Conservation (phyloP, 139 green algal genomes). For the Edaphochlamys debaryana region DNA sequence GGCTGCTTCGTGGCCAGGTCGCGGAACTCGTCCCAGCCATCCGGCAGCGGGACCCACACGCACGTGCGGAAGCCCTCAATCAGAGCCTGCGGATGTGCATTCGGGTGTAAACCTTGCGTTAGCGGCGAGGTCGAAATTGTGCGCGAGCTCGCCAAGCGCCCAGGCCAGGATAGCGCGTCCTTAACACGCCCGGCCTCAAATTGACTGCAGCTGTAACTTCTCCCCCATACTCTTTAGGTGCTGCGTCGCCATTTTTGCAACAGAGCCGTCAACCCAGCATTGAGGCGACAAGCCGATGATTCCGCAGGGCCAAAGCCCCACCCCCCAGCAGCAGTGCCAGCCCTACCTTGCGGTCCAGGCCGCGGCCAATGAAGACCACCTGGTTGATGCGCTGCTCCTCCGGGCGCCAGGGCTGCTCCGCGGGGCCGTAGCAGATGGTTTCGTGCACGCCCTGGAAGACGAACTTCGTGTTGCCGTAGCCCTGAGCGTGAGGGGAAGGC, state of each 20-base stretch:
- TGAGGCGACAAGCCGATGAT: no score
- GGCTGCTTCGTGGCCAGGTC: conserved; percentile 64
- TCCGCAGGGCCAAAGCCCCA: no score
- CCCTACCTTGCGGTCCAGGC: conserved; percentile 69
- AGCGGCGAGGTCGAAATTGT: background rate
- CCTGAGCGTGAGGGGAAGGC: conserved; percentile 14
- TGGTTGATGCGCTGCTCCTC: conserved; percentile 76
- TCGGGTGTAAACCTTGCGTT: background rate
- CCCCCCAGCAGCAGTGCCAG: no score
- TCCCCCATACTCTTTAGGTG: no score
- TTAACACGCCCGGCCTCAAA: no score
- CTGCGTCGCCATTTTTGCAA: no score
- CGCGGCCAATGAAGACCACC: conserved; percentile 88
- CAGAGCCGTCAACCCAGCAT: no score
- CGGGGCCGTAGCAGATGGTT: conserved; percentile 83
- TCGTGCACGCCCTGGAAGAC: conserved; percentile 91
- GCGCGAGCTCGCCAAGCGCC: no score
- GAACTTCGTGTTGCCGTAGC: conserved; percentile 77
- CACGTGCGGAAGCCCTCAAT: conserved; percentile 77
- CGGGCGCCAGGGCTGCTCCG: conserved; percentile 68
- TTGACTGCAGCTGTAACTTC: no score
- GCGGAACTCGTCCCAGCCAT: conserved; percentile 79
- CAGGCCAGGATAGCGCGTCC: background rate
- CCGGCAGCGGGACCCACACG: conserved; percentile 80
- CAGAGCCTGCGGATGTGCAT: conserved; percentile 62